These are phyloP conservation scores for Cucumis hystrix DNA, from an alignment of 306 rosid species.

Conservation along the genomic window DNA sequence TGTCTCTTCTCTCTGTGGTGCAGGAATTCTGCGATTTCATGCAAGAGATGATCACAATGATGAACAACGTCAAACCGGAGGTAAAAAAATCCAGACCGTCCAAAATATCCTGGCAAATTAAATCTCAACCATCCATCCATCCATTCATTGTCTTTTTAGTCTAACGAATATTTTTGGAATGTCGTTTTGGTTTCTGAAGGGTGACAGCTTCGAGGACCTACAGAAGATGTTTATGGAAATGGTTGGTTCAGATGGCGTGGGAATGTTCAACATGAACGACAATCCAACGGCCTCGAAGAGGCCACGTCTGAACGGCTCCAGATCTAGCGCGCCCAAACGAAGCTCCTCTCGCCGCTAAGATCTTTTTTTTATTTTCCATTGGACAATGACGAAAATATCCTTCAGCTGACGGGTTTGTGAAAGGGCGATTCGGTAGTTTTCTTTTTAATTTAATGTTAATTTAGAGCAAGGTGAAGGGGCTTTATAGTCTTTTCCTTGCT, in stretches of 20 bases:
- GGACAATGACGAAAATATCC: not conserved
- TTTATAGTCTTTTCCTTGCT: not conserved
- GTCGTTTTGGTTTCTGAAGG: slow-evolving; percentile 21
- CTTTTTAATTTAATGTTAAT: not conserved
- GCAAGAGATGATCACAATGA: slow-evolving; percentile 88
- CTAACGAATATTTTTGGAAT: not conserved
- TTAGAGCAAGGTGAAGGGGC: not conserved
- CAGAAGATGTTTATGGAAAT: slow-evolving; percentile 77
- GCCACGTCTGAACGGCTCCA: slow-evolving; percentile 30
- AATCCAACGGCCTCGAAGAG: slow-evolving; percentile 42
- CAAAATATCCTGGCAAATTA: not conserved
- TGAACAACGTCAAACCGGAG: slow-evolving; percentile 82
- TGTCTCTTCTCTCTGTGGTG: not conserved
- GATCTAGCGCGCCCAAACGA: slow-evolving; percentile 33
- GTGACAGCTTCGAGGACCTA: slow-evolving; percentile 77
- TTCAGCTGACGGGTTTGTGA: not conserved
- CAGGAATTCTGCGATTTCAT: slow-evolving; percentile 89
- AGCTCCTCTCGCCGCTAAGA: slow-evolving; percentile 26
- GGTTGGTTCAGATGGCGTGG: slow-evolving; percentile 58
- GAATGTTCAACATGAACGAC: slow-evolving; percentile 14
- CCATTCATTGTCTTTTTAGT: no score
- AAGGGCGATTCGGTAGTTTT: not conserved
- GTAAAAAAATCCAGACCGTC: slow-evolving; percentile 16
- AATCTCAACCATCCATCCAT: not conserved
- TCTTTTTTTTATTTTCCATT: no score